A percentile compares a stretch with the other conserved stretches of the same genome.
Conservation (phyloP, 805 yeast species). For the Hanseniaspora occidentalis region DNA sequence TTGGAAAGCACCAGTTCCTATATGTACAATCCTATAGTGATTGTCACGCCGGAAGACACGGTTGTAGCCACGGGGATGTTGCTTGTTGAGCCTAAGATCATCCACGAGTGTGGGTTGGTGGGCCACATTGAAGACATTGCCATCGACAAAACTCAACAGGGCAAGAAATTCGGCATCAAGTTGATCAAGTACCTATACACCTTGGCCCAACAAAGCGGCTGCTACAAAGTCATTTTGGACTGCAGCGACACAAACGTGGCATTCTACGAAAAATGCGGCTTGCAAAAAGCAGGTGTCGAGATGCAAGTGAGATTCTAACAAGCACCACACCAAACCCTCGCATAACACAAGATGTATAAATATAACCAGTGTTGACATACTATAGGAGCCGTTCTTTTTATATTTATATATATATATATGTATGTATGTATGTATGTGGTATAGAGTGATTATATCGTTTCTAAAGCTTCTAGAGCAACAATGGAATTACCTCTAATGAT, state of each 20-base stretch:
- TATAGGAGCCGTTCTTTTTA: too few species aligned
- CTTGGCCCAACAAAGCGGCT: slow-evolving; percentile 48
- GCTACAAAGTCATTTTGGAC: slow-evolving; percentile 83
- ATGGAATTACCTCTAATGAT: slow-evolving; percentile 74
- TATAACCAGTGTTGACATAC: too few species aligned
- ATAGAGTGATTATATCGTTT: slow-evolving; percentile 9
- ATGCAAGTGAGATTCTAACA: slow-evolving; percentile 42
- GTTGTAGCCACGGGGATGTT: slow-evolving; percentile 81
- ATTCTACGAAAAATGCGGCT: slow-evolving; percentile 85
- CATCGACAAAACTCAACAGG: slow-evolving; percentile 63
- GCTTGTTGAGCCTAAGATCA: slow-evolving; percentile 66
- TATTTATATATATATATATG: too few species aligned
- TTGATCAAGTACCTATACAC: slow-evolving; percentile 51
- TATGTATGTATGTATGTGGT: not conserved
- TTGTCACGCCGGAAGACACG: slow-evolving; percentile 35
- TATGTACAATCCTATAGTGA: slow-evolving; percentile 59
- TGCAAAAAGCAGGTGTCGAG: slow-evolving; percentile 49
- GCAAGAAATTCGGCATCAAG: slow-evolving; percentile 62
- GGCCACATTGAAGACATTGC: slow-evolving; percentile 96
- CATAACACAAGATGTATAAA: too few species aligned
- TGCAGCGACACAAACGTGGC: slow-evolving; percentile 73
- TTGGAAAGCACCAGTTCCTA: slow-evolving; percentile 21
- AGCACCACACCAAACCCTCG: not conserved
- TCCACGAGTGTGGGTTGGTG: slow-evolving; percentile 73
- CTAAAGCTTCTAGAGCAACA: slow-evolving; percentile 49